Percentiles rank a stretch among this genome's conserved stretches.
Evolutionary conservation across 2,329 filamentous ascomycete species (phyloP).

Genomic region (Lecanosticta acicola): DNA sequence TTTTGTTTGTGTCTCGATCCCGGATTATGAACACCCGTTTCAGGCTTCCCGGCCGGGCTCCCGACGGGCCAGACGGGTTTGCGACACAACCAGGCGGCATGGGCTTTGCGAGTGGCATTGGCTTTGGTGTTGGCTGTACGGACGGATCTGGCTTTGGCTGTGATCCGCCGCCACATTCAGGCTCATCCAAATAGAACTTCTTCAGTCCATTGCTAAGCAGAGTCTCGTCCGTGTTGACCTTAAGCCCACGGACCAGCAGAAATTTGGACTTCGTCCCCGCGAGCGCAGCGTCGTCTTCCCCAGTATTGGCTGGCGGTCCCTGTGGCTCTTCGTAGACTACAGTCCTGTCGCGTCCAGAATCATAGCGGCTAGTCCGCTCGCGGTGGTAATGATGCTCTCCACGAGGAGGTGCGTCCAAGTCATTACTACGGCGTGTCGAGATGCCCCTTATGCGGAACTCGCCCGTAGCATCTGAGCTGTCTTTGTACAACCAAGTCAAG

Average conservation of each 20-base stretch:
- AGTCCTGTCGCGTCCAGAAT: neutral
- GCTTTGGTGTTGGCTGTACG: conserved; percentile 2
- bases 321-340: conserved; percentile 14
- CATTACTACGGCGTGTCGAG: neutral
- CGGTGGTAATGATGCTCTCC: neutral
- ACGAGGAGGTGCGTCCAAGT: neutral
- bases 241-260: conserved; percentile 66
- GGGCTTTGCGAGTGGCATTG: neutral
- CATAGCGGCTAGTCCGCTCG: neutral
- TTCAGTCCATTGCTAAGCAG: conserved; percentile 66
- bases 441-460: neutral
- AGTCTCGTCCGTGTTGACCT: conserved; percentile 65
- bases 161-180: conserved; percentile 10
- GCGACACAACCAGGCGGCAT: neutral
- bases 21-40: conserved; percentile 71
- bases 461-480: neutral
- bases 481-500: neutral
- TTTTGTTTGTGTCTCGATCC: conserved; percentile 64
- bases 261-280: conserved; percentile 34
- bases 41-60: conserved; percentile 65
- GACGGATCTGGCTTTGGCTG: conserved; percentile 44
- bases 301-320: conserved; percentile 17
- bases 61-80: conserved; percentile 6
- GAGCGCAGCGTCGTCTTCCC: conserved; percentile 21
- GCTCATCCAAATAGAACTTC: conserved; percentile 57